Evolutionary conservation across 805 yeast species (phyloP).

Genomic region (Lachancea fermentati): DNA sequence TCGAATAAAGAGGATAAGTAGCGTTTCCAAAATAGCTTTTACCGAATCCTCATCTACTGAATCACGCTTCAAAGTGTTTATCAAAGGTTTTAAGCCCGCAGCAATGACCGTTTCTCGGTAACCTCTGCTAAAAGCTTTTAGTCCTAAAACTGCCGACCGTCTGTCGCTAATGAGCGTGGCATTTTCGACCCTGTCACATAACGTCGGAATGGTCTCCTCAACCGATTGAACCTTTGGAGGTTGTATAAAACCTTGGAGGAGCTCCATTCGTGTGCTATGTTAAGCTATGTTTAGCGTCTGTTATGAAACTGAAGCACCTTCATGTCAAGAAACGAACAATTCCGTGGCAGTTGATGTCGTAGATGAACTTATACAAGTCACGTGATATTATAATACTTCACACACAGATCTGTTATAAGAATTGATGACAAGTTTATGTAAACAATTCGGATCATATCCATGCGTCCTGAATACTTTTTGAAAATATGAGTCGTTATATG

Average conservation of each 20-base stretch:
- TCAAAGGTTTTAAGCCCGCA: slow-evolving; percentile 70
- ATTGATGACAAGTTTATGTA: too few relatives aligned
- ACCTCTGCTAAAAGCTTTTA: slow-evolving; percentile 83
- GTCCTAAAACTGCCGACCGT: slow-evolving; percentile 82
- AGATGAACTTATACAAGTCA: too few relatives aligned
- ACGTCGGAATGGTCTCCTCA: slow-evolving; percentile 79
- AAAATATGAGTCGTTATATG: slow-evolving; percentile 7
- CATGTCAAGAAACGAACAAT: too few relatives aligned
- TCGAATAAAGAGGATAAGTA: slow-evolving; percentile 72
- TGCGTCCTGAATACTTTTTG: too few relatives aligned
- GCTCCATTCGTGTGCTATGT: slow-evolving; percentile 35
- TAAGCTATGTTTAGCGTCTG: neutral
- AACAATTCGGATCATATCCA: too few relatives aligned
- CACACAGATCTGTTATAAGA: too few relatives aligned
- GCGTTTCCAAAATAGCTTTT: slow-evolving; percentile 78
- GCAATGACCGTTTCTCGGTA: slow-evolving; percentile 89
- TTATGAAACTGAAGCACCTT: too few relatives aligned
- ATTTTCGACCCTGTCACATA: slow-evolving; percentile 82
- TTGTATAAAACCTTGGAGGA: slow-evolving; percentile 37
- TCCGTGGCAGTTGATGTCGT: too few relatives aligned
- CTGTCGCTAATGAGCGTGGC: slow-evolving; percentile 79
- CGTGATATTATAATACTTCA: too few relatives aligned
- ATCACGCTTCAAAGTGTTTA: slow-evolving; percentile 61
- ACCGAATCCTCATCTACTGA: slow-evolving; percentile 63
- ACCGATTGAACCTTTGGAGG: slow-evolving; percentile 53